Evolutionary conservation across 148 eudicot genomes (phyloP), one percentile per base, ranked within the genome.

Genomic region (Rhododendron ferrugineum): DNA sequence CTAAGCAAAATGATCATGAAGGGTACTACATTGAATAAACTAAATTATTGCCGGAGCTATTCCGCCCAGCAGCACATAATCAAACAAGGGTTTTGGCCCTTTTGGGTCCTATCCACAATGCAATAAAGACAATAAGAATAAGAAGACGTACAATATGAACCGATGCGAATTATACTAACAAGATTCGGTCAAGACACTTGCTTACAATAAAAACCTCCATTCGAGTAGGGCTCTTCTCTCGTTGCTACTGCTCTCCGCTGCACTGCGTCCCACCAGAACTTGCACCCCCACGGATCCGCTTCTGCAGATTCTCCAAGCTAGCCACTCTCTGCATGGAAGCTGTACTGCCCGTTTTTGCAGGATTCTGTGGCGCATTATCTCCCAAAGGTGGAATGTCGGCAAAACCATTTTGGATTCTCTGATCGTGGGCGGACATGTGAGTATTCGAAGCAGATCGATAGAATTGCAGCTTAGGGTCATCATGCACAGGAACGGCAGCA

Each of bases 301-400:
- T 94, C 91, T 97, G 99, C 85, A 95, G 91, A 90, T 95, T 98
- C 88, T 97, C 98, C 94, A 95, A 91, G 89, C 99, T 97, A 82
- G 98, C 98, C 80, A 94, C 98, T 85, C 97, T 88, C 87, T 94
- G 98, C 98, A 97, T 91, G 42, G 99, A 92, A 79, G 90, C 85
- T 14, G 97, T 93, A 83, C 94, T 89, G 79, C 91, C 98, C 70
- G 91, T 86, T 87, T 90, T 91, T 72, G 87, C 84, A 8, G 87
- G 75, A 82, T 86, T 87, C 47, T 88, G 91, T 37, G 87, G 83
- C 62, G 84, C 89, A 56, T 90, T 90, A 83, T 93, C 92, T n/a
- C 87, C 85, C 10, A 91, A 70, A n/a, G 93, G 34, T 66, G 73
- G 85, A 85, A 89, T 89, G 77, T 90, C 89, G 0, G 78, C 78